Conservation (phyloP, 2,329 filamentous ascomycete species). For the Diaporthe eres region DNA sequence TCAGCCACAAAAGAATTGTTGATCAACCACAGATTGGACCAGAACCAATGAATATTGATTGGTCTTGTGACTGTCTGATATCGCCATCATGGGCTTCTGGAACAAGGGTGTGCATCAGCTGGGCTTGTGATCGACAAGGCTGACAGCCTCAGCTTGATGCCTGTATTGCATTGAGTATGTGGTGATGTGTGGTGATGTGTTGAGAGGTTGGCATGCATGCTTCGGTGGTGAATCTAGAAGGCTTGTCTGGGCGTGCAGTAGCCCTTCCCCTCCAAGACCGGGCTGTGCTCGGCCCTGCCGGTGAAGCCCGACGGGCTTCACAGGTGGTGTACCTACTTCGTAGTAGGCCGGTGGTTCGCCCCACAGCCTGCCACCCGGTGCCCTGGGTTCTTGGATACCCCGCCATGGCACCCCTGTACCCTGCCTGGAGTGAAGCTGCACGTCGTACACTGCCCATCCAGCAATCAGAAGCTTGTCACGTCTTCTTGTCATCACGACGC, state of each 20-base stretch:
- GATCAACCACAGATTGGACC: not conserved
- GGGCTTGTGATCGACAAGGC: slow-evolving; percentile 10
- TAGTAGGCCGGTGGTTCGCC: not conserved
- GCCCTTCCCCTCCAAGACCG: slow-evolving; percentile 6
- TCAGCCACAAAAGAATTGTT: slow-evolving; percentile 4
- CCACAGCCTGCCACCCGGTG: not conserved
- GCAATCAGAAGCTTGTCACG: slow-evolving; percentile 28
- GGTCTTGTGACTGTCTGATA: slow-evolving; percentile 1
- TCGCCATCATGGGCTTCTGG: slow-evolving; percentile 4
- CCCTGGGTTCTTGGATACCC: slow-evolving; percentile 13
- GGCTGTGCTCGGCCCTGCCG: slow-evolving; percentile 25
- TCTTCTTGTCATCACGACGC: not conserved
- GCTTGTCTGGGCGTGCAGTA: slow-evolving; percentile 17
- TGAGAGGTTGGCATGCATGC: not conserved
- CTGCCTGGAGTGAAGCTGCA: slow-evolving; percentile 18
- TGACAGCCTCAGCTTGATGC: slow-evolving; percentile 15
- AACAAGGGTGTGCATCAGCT: slow-evolving; percentile 10
- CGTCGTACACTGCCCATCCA: slow-evolving; percentile 5
- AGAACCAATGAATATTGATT: not conserved
- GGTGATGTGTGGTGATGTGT: not conserved
- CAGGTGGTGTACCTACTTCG: not conserved
- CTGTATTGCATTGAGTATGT: not conserved
- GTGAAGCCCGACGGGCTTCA: slow-evolving; percentile 23
- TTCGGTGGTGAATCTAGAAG: slow-evolving; percentile 4
- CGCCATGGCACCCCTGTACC: slow-evolving; percentile 32